Percentiles rank a stretch among this genome's conserved stretches.
Conservation (phyloP, 2,329 filamentous ascomycete genomes). For the Diaporthe ilicicola region DNA sequence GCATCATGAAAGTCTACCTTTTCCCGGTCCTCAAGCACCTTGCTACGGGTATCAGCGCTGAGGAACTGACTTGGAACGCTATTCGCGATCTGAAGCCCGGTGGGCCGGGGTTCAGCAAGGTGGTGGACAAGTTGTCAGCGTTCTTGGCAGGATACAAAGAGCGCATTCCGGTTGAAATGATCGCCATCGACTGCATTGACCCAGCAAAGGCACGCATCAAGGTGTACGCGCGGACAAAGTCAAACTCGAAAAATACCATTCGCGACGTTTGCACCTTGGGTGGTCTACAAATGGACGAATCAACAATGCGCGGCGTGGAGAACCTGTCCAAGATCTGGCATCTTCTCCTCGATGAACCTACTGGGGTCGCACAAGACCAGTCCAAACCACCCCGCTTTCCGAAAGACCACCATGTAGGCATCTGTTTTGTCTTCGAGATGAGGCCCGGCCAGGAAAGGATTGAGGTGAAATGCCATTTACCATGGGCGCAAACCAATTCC, state of each 20-base stretch:
- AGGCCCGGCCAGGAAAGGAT: conserved; percentile 23
- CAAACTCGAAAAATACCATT: conserved; percentile 22
- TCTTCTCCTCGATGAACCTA: conserved; percentile 26
- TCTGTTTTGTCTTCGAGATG: conserved; percentile 32
- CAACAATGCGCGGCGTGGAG: conserved; percentile 9
- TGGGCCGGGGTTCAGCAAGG: conserved; percentile 14
- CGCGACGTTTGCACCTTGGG: conserved; percentile 32
- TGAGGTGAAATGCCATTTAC: conserved; percentile 30
- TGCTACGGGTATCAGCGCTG: conserved; percentile 20
- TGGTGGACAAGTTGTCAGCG: background rate
- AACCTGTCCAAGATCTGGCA: conserved; percentile 28
- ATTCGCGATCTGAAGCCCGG: conserved; percentile 20
- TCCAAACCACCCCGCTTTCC: conserved; percentile 16
- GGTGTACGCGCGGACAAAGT: conserved; percentile 27
- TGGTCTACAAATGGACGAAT: conserved; percentile 22
- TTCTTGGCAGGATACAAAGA: conserved; percentile 22
- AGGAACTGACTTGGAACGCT: conserved; percentile 20
- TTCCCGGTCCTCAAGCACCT: conserved; percentile 29
- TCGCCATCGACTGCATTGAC: conserved; percentile 31
- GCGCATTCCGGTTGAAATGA: conserved; percentile 23
- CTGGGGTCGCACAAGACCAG: conserved; percentile 3
- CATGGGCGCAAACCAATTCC: conserved; percentile 30
- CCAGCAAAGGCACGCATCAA: conserved; percentile 31
- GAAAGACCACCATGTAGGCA: conserved; percentile 16
- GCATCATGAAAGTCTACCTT: conserved; percentile 32